phyloP scores from a whole-genome alignment of 2,329 filamentous ascomycete genomes.

The Fusarium haematococcum region DNA sequence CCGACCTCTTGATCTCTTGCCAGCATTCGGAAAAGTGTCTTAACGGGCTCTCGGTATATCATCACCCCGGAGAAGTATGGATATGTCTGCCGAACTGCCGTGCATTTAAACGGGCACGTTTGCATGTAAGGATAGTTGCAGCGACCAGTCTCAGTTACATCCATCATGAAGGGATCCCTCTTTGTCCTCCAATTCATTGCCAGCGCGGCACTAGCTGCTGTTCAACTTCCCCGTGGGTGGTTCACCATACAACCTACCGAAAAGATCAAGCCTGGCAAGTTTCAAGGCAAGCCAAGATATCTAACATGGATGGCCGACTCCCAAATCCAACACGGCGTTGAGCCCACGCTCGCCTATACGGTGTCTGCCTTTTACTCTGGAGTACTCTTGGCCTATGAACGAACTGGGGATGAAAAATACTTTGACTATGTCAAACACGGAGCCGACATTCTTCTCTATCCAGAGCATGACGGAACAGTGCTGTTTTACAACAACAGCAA shows the following conservation, averaged over 20 bases:
- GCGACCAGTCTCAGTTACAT: not conserved
- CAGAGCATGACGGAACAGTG: constrained; percentile 35
- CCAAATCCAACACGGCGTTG: constrained; percentile 43
- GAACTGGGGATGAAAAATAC: constrained; percentile 38
- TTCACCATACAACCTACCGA: constrained; percentile 23
- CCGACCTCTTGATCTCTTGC: not conserved
- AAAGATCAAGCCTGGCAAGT: constrained; percentile 15
- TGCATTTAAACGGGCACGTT: not conserved
- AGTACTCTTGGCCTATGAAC: constrained; percentile 29
- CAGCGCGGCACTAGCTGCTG: constrained; percentile 3
- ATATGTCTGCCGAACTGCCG: not conserved
- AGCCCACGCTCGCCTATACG: constrained; percentile 42
- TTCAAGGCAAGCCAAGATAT: constrained; percentile 35
- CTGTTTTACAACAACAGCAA: constrained; percentile 33
- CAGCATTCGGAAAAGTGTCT: not conserved
- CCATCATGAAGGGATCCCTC: constrained; percentile 6
- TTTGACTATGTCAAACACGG: constrained; percentile 41
- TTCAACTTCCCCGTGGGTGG: constrained; percentile 25
- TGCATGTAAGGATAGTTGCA: not conserved
- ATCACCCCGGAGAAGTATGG: not conserved
- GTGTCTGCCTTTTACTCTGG: constrained; percentile 34
- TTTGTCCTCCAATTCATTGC: not conserved
- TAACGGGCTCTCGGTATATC: not conserved
- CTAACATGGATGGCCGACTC: constrained; percentile 46
- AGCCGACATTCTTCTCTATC: constrained; percentile 39